Evolutionary conservation across 768 basidiomycete species (phyloP).

Genomic region (Coprinopsis cinerea): DNA sequence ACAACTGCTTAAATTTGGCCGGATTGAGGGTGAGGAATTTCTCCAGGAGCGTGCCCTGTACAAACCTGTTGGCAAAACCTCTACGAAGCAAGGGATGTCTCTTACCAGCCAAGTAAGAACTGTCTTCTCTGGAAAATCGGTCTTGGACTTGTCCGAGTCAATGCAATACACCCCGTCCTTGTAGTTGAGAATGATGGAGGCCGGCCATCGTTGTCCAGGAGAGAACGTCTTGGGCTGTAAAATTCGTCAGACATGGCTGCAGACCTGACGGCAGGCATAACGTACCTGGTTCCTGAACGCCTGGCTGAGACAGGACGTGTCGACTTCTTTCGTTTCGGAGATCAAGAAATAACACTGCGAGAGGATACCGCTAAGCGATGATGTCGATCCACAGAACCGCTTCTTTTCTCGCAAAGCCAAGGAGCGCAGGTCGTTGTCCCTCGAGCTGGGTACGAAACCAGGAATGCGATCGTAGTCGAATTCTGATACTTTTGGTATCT

Average conservation of each 20-base stretch:
- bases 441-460: slow-evolving; percentile 72
- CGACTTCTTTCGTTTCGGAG: slow-evolving; percentile 62
- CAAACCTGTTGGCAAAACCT: background rate
- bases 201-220: slow-evolving; percentile 72
- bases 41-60: slow-evolving; percentile 85
- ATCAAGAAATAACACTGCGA: slow-evolving; percentile 86
- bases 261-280: slow-evolving; percentile 3
- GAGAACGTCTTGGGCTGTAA: slow-evolving; percentile 60
- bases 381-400: slow-evolving; percentile 81
- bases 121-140: slow-evolving; percentile 49
- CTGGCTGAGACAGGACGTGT: slow-evolving; percentile 54
- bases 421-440: slow-evolving; percentile 65
- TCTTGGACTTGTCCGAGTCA: slow-evolving; percentile 45
- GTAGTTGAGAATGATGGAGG: slow-evolving; percentile 59
- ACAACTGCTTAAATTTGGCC: slow-evolving; percentile 53
- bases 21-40: slow-evolving; percentile 72
- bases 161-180: slow-evolving; percentile 63
- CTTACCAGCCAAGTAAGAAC: slow-evolving; percentile 72
- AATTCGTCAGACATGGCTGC: background rate
- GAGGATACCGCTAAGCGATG: slow-evolving; percentile 78
- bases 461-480: slow-evolving; percentile 80
- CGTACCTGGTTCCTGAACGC: slow-evolving; percentile 57
- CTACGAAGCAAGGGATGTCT: slow-evolving; percentile 1
- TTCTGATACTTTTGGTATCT: slow-evolving; percentile 69
- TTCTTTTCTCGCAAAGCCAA: slow-evolving; percentile 56